Percentiles rank a stretch among this genome's conserved stretches.
Evolutionary conservation across 1,284 basidiomycete species (phyloP).

Genomic region (Somion occarium): DNA sequence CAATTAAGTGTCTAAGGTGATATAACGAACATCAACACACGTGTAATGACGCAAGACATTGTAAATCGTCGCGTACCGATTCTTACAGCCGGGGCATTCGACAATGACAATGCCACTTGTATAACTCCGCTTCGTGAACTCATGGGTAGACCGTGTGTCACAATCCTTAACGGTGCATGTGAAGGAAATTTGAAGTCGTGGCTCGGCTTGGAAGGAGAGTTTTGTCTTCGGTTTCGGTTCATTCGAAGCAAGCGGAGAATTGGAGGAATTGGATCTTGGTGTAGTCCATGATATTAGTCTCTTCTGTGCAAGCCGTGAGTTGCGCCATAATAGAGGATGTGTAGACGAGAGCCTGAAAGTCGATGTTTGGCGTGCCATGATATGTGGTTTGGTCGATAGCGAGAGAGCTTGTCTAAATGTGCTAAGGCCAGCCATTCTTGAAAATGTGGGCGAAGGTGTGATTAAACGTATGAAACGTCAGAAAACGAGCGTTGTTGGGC

Average conservation of each 20-base stretch:
- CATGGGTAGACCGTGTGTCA: slow-evolving; percentile 80
- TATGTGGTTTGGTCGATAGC: no score
- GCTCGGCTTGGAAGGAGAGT: slow-evolving; percentile 31
- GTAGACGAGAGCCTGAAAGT: no score
- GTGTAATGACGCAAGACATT: slow-evolving; percentile 8
- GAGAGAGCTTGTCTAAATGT: no score
- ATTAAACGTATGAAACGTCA: no score
- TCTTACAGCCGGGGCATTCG: slow-evolving; percentile 89
- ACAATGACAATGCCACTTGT: slow-evolving; percentile 88
- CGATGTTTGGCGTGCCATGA: no score
- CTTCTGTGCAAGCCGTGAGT: no score
- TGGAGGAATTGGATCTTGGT: background rate
- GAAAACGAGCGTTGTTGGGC: no score
- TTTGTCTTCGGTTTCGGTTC: background rate
- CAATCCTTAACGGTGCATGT: slow-evolving; percentile 85
- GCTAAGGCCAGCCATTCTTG: no score
- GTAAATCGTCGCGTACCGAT: slow-evolving; percentile 50
- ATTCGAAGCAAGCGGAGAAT: background rate
- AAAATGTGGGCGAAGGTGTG: no score
- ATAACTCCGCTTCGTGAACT: slow-evolving; percentile 85
- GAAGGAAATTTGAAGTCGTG: slow-evolving; percentile 73
- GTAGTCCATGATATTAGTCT: background rate
- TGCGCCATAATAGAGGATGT: no score
- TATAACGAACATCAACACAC: slow-evolving; percentile 3
- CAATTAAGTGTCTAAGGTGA: slow-evolving; percentile 70